Percentiles rank a stretch among this genome's conserved stretches.
phyloP scores from a whole-genome alignment of 495 filamentous ascomycete species.

The Pyronema omphalodes region DNA sequence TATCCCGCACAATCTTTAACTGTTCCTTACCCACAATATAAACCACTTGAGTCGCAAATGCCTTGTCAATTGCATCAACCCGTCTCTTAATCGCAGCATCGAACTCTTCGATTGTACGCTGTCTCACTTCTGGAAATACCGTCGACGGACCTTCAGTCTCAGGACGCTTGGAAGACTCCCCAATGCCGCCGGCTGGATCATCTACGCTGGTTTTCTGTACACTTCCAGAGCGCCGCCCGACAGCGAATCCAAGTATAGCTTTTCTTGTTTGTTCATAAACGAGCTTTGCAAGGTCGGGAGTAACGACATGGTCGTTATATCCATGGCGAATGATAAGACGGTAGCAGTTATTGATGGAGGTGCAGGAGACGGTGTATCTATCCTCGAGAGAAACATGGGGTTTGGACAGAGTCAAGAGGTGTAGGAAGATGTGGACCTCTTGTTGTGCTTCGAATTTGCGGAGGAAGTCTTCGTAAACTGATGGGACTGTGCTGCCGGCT shows the following conservation, averaged over 20 bases:
- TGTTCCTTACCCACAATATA: constrained; percentile 61
- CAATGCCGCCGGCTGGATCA: too few relatives aligned
- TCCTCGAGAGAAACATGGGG: constrained; percentile 28
- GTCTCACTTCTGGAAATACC: too few relatives aligned
- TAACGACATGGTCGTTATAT: constrained; percentile 50
- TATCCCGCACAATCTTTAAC: constrained; percentile 28
- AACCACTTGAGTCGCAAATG: constrained; percentile 41
- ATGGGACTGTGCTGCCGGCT: constrained; percentile 35
- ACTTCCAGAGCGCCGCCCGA: constrained; percentile 13
- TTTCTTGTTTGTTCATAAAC: constrained; percentile 23
- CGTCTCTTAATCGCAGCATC: constrained; percentile 19
- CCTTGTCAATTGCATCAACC: constrained; percentile 35
- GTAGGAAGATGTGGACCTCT: constrained; percentile 43
- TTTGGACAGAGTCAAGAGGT: constrained; percentile 38
- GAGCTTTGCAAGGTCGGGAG: constrained; percentile 38
- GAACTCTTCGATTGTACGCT: too few relatives aligned
- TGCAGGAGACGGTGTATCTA: constrained; percentile 30
- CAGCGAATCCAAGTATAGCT: not conserved
- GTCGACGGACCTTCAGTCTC: too few relatives aligned
- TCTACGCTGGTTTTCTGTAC: constrained; percentile 20
- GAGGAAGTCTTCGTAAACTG: constrained; percentile 45
- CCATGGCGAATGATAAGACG: constrained; percentile 49
- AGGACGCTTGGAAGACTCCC: too few relatives aligned
- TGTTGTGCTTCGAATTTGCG: constrained; percentile 41
- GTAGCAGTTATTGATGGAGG: constrained; percentile 39